Evolutionary conservation across 2,329 filamentous ascomycete species (phyloP).

Genomic region (Cladophialophora chaetospira): DNA sequence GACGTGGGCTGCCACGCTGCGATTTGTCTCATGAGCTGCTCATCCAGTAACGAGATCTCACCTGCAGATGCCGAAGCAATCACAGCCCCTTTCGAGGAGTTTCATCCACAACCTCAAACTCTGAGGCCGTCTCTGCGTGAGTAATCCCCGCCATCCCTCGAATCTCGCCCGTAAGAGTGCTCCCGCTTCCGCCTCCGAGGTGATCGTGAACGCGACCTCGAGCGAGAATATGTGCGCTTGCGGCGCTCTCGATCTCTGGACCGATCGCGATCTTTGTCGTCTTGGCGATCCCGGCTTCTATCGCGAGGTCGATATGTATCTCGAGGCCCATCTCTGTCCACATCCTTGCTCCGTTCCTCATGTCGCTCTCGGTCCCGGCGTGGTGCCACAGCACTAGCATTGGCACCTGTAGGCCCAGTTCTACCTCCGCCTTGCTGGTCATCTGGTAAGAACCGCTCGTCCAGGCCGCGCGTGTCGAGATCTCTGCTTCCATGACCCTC

Average conservation of each 20-base stretch:
- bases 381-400: constrained; percentile 46
- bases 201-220: constrained; percentile 23
- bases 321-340: constrained; percentile 12
- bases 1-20: background rate
- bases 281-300: constrained; percentile 29
- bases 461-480: constrained; percentile 42
- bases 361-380: constrained; percentile 33
- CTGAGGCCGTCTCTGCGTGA: constrained; percentile 1
- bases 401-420: constrained; percentile 47
- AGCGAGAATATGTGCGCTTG: constrained; percentile 35
- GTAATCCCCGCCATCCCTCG: constrained; percentile 38
- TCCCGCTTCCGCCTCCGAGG: constrained; percentile 19
- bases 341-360: constrained; percentile 21
- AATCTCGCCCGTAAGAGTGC: constrained; percentile 8
- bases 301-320: constrained; percentile 34
- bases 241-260: constrained; percentile 45
- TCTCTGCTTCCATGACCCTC: constrained; percentile 30
- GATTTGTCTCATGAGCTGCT: background rate
- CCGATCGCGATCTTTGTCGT: constrained; percentile 19
- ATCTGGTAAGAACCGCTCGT: constrained; percentile 52
- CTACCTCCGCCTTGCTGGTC: constrained; percentile 38
- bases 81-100: background rate
- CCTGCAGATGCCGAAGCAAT: background rate
- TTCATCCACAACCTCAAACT: background rate
- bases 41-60: background rate